Conservation (phyloP, 2,329 filamentous ascomycete species). For the Fusarium sp. region DNA sequence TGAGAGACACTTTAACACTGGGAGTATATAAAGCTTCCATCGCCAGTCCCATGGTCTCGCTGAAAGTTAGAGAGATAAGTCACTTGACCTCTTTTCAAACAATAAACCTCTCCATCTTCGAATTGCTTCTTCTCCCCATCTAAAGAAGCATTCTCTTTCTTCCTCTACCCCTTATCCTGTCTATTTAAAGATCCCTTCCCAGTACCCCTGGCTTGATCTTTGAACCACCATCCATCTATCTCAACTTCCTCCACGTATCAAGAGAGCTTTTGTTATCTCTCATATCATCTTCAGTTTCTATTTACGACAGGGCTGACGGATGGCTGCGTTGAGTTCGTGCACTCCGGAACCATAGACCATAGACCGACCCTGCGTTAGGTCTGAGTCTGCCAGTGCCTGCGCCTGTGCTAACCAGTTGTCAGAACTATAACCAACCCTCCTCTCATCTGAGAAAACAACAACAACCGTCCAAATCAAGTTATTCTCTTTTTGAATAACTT, state of each 20-base stretch:
- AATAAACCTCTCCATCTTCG: conserved; percentile 12
- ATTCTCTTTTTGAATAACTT: conserved; percentile 21
- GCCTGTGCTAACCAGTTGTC: conserved; percentile 44
- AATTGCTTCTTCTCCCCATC: conserved; percentile 21
- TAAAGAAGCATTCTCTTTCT: conserved; percentile 30
- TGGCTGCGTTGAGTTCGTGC: conserved; percentile 48
- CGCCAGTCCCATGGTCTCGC: conserved; percentile 36
- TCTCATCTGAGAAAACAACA: conserved; percentile 42
- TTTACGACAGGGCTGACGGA: conserved; percentile 49
- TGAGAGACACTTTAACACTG: conserved; percentile 40
- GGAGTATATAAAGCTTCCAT: conserved; percentile 49
- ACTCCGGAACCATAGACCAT: conserved; percentile 23
- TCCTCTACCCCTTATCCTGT: conserved; percentile 13
- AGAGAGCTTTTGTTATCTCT: conserved; percentile 47
- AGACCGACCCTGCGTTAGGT: conserved; percentile 21
- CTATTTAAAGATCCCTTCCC: conserved; percentile 21
- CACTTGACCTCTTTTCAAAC: conserved; percentile 32
- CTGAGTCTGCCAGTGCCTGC: neutral
- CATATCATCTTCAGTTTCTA: conserved; percentile 44
- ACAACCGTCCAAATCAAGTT: conserved; percentile 19
- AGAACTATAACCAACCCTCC: conserved; percentile 41
- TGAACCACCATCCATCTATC: conserved; percentile 36
- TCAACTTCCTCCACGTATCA: conserved; percentile 39
- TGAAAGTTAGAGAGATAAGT: conserved; percentile 41
- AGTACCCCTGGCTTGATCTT: conserved; percentile 27